These are phyloP conservation scores for Amanita pseudoporphyria DNA, from an alignment of 768 basidiomycete genomes.

Conservation along the genomic window DNA sequence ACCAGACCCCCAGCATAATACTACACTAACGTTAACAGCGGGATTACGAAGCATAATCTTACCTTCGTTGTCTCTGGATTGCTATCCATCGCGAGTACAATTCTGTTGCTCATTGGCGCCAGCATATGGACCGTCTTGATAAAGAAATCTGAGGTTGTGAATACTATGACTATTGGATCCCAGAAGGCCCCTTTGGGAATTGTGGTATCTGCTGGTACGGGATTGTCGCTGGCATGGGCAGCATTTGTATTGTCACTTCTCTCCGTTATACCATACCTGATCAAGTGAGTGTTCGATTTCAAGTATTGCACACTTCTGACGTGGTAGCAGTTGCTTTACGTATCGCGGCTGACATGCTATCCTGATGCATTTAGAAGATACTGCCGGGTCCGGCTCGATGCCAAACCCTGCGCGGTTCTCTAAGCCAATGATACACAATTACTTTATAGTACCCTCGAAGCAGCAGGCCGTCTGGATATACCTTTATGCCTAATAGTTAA, in stretches of 20 bases:
- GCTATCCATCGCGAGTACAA: constrained; percentile 47
- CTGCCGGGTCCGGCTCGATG: no score
- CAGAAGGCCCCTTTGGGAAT: constrained; percentile 47
- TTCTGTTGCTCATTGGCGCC: constrained; percentile 59
- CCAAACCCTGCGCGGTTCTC: no score
- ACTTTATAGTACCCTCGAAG: no score
- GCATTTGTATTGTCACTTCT: constrained; percentile 57
- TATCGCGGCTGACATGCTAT: constrained; percentile 3
- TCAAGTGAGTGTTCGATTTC: constrained; percentile 42
- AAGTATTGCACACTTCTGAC: not conserved
- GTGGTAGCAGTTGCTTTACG: constrained; percentile 59
- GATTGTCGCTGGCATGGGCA: constrained; percentile 63
- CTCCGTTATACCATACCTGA: constrained; percentile 67
- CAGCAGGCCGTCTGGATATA: not conserved
- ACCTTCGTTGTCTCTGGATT: constrained; percentile 62
- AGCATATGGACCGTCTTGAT: constrained; percentile 74
- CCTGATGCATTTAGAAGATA: not conserved
- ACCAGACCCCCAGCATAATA: constrained; percentile 5
- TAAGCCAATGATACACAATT: no score
- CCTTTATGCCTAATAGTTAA: not conserved
- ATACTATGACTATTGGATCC: constrained; percentile 33
- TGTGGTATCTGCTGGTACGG: constrained; percentile 48
- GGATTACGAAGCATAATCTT: constrained; percentile 51
- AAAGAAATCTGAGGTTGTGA: constrained; percentile 51
- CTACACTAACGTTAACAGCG: constrained; percentile 31